A percentile compares a stretch with the other conserved stretches of the same genome.
phyloP scores from a whole-genome alignment of 495 filamentous ascomycete species.

The Amniculicola lignicola region DNA sequence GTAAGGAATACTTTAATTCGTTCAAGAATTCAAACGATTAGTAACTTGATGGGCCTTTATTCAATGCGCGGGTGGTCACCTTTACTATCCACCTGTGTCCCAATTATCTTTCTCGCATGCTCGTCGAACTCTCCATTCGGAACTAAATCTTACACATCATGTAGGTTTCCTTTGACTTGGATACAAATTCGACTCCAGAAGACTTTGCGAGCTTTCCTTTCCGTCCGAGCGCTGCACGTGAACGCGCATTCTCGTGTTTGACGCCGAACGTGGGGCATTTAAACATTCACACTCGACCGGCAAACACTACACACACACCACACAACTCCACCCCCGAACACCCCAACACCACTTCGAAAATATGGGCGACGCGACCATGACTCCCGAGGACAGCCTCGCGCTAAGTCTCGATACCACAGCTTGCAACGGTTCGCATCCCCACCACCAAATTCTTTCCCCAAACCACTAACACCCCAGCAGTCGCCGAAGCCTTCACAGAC shows the following conservation, averaged over 20 bases:
- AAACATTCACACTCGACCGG: background rate
- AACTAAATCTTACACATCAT: too few relatives aligned
- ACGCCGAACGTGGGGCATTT: background rate
- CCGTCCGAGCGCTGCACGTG: background rate
- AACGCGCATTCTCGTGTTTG: constrained; percentile 3
- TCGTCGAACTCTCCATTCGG: too few relatives aligned
- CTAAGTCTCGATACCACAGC: constrained; percentile 3
- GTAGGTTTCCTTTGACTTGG: too few relatives aligned
- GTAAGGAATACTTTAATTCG: too few relatives aligned
- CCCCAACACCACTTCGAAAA: background rate
- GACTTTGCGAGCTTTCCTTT: too few relatives aligned
- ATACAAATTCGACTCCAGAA: too few relatives aligned
- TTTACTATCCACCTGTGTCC: too few relatives aligned
- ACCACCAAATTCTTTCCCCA: background rate
- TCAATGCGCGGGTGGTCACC: too few relatives aligned
- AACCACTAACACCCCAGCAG: constrained; percentile 7
- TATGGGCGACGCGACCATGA: constrained; percentile 6
- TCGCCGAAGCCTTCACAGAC: constrained; percentile 38
- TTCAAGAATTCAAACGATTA: too few relatives aligned
- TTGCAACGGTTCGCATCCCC: background rate
- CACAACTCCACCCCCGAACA: background rate
- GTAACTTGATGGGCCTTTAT: too few relatives aligned
- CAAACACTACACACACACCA: background rate
- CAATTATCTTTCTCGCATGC: too few relatives aligned
- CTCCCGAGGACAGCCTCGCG: background rate